phyloP scores from a whole-genome alignment of 2,329 filamentous ascomycete species.

The Epicoccum nigrum region DNA sequence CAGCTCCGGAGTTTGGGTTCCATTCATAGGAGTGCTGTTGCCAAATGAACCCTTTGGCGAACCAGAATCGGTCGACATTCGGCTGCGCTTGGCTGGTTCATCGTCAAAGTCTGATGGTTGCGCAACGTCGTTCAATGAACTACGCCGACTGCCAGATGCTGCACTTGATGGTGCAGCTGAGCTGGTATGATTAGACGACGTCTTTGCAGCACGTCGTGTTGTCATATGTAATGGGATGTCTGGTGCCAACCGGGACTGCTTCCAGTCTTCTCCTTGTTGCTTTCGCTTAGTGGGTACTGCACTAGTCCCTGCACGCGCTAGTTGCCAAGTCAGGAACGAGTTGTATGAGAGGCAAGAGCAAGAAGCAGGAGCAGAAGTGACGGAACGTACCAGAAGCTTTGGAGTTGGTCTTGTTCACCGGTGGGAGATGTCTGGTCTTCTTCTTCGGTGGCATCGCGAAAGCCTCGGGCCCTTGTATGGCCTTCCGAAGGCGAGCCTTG shows the following conservation, averaged over 20 bases:
- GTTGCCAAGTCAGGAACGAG: conserved; percentile 45
- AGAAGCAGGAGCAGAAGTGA: conserved; percentile 12
- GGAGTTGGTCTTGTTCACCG: conserved; percentile 9
- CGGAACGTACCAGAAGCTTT: conserved; percentile 30
- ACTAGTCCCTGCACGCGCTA: conserved; percentile 12
- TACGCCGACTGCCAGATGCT: conserved; percentile 48
- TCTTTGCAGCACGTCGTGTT: conserved; percentile 52
- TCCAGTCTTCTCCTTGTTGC: conserved; percentile 22
- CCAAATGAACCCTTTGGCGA: conserved; percentile 43
- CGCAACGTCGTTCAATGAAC: conserved; percentile 45
- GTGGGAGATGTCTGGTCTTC: conserved; percentile 28
- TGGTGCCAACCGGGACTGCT: conserved; percentile 51
- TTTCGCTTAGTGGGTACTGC: conserved; percentile 35
- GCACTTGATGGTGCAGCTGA: conserved; percentile 43
- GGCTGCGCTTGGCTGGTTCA: conserved; percentile 48
- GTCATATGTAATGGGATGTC: conserved; percentile 58
- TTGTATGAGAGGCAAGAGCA: conserved; percentile 35
- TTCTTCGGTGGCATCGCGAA: conserved; percentile 44
- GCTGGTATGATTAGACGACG: conserved; percentile 45
- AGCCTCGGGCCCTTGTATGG: background rate
- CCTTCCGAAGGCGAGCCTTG: background rate
- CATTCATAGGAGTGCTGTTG: conserved; percentile 39
- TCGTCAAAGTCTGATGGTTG: conserved; percentile 42
- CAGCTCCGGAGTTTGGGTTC: conserved; percentile 34
- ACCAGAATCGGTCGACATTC: conserved; percentile 47